Base-by-base conservation (phyloP, 2,329 filamentous ascomycete species). In the Ambrosiella xylebori region DNA sequence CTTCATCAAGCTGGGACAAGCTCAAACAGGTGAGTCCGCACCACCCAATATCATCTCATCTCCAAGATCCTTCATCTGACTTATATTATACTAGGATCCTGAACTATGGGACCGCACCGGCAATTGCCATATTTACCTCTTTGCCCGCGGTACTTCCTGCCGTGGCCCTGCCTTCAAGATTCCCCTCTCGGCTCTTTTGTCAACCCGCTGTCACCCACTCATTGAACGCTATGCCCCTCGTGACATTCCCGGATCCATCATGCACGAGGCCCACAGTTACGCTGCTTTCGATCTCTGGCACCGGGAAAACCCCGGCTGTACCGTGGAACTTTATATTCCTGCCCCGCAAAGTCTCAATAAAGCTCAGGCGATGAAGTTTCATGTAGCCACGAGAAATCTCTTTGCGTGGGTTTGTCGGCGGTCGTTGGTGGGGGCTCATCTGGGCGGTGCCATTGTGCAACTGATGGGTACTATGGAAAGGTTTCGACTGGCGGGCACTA, bases 331-430 rank as follows among this genome's bases (percentile, higher is more conserved):
- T 1, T 88, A 82, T 65, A 80, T 91, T n/a, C 80, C 85, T 1
- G 73, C 83, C 0, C 84, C 85, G 0, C 65, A 74, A 1, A 68
- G 71, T 39, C 68, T 73, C 3, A 74, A 77, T 53, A 74, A 75
- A 62, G 71, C 75, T 3, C 75, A 82, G 61, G 71, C 77, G 0
- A 79, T 81, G 63, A 68, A 73, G 41, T 84, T 84, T 66, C 82
- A 88, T 64, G 66, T 88, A 4, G 79, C 81, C 1, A 86, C 80
- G 2, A 77, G 86, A 12, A 91, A 91, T 65, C 79, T 88, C 63
- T 84, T 90, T 60, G 86, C 86, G 2, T 89, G 82, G 73, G 67
- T 86, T 1, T 76, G 79, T 59, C 73, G 78, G 2, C 77, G 77
- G 61, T 79, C 86, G 0, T 66, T 90, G 39, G 85, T 88, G 1